Percentiles rank a stretch among this genome's conserved stretches.
Evolutionary conservation across 2,329 filamentous ascomycete genomes (phyloP).

Genomic region (Alternaria rosae): DNA sequence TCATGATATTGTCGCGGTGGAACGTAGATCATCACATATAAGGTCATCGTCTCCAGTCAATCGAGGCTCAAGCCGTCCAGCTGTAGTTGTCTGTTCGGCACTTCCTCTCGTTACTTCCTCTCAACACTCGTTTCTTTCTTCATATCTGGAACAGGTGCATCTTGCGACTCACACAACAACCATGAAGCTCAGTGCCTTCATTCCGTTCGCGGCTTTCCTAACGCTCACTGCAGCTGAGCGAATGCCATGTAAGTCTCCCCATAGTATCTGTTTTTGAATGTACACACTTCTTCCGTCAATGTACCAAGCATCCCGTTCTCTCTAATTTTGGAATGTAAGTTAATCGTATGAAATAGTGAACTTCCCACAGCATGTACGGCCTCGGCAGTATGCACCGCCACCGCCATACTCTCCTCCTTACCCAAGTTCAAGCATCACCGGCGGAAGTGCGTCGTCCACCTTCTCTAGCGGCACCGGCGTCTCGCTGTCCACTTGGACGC

Average conservation of each 20-base stretch:
- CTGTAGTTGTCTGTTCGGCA: slow-evolving; percentile 17
- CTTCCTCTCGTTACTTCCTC: slow-evolving; percentile 22
- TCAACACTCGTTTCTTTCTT: slow-evolving; percentile 10
- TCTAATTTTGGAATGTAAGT: neutral
- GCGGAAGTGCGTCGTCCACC: slow-evolving; percentile 5
- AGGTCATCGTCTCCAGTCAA: neutral
- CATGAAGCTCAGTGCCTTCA: slow-evolving; percentile 31
- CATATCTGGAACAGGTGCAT: neutral
- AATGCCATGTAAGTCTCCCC: slow-evolving; percentile 21
- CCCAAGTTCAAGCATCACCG: slow-evolving; percentile 12
- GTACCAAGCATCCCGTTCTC: neutral
- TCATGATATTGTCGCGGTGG: slow-evolving; percentile 6
- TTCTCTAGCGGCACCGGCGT: slow-evolving; percentile 8
- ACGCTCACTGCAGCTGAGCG: slow-evolving; percentile 23
- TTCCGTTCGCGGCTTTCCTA: slow-evolving; percentile 19
- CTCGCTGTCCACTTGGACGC: slow-evolving; percentile 9
- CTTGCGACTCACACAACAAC: neutral
- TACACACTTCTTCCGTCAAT: neutral
- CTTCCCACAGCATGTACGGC: slow-evolving; percentile 24
- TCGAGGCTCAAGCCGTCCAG: slow-evolving; percentile 6
- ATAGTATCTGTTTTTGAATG: neutral
- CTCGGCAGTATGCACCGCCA: slow-evolving; percentile 29
- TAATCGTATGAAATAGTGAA: slow-evolving; percentile 15
- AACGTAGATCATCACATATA: slow-evolving; percentile 23
- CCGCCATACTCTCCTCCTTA: slow-evolving; percentile 21